phyloP scores from a whole-genome alignment of 2,329 filamentous ascomycete species.

The Aspergillus fischeri region DNA sequence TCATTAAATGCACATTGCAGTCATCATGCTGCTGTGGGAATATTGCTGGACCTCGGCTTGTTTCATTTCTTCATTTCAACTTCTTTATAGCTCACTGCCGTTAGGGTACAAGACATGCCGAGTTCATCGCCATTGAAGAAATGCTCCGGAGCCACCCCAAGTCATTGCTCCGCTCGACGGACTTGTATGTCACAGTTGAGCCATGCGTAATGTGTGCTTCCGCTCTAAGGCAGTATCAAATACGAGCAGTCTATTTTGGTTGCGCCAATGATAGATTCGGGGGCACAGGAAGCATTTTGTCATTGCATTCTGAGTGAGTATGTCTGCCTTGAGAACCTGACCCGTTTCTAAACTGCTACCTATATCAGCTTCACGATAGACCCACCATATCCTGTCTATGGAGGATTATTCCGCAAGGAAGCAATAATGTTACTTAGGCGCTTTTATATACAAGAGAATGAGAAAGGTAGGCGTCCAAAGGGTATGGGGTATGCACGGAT shows the following conservation, averaged over 20 bases:
- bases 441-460: slow-evolving; percentile 98
- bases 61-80: background rate
- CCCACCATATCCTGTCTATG: slow-evolving; percentile 73
- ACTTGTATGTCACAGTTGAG: slow-evolving; percentile 95
- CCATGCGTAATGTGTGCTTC: slow-evolving; percentile 99
- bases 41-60: background rate
- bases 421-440: slow-evolving; percentile 87
- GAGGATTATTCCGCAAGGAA: slow-evolving; percentile 84
- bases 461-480: slow-evolving; percentile 61
- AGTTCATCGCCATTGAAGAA: slow-evolving; percentile 79
- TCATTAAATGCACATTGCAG: background rate
- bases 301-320: slow-evolving; percentile 71
- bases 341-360: slow-evolving; percentile 8
- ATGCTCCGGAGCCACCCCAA: slow-evolving; percentile 63
- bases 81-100: slow-evolving; percentile 38
- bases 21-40: background rate
- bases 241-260: slow-evolving; percentile 89
- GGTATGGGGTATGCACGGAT: background rate
- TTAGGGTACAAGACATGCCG: slow-evolving; percentile 89
- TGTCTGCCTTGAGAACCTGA: slow-evolving; percentile 22
- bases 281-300: slow-evolving; percentile 89
- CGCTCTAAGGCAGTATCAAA: slow-evolving; percentile 78
- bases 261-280: slow-evolving; percentile 96
- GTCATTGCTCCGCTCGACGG: slow-evolving; percentile 65
- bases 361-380: slow-evolving; percentile 64